Percentiles rank a stretch among this genome's conserved stretches.
These are phyloP conservation scores for Tinospora cordifolia DNA, from an alignment of 164 flowering plant genomes.

Conservation along the genomic window DNA sequence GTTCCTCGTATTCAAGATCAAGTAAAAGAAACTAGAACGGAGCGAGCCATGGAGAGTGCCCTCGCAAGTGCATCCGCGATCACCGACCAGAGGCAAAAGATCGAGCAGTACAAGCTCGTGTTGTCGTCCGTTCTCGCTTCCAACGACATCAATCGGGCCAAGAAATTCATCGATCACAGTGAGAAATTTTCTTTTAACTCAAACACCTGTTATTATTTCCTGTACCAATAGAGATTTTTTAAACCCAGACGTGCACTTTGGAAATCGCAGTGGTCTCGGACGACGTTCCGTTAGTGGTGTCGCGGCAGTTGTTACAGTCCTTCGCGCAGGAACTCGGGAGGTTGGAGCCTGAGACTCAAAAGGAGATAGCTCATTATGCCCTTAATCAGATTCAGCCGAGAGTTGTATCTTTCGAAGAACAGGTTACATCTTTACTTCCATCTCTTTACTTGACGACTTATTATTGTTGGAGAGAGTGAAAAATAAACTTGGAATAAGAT, in stretches of 20 bases:
- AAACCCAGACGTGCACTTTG: background rate
- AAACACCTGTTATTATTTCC: background rate
- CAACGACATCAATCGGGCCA: conserved; percentile 56
- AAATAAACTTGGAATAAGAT: background rate
- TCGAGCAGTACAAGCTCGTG: conserved; percentile 87
- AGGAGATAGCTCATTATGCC: conserved; percentile 79
- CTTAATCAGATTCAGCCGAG: conserved; percentile 94
- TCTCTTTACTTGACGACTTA: background rate
- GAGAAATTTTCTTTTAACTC: background rate
- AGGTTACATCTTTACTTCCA: conserved; percentile 33
- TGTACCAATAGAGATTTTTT: background rate
- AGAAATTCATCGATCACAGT: conserved; percentile 86
- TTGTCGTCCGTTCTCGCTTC: conserved; percentile 67
- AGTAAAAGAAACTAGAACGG: background rate
- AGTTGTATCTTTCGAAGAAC: conserved; percentile 94
- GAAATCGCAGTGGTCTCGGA: conserved; percentile 67
- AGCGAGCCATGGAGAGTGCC: conserved; percentile 56
- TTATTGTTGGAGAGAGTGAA: background rate
- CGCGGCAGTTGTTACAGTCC: conserved; percentile 80
- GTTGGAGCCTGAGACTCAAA: conserved; percentile 66
- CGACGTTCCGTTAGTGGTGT: conserved; percentile 89
- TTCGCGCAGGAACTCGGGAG: conserved; percentile 81
- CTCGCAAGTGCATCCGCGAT: conserved; percentile 72
- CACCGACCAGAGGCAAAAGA: conserved; percentile 79
- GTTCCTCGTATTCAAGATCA: background rate